phyloP scores from a whole-genome alignment of 1,139 yeast species.

The Kodamaea sp. region DNA sequence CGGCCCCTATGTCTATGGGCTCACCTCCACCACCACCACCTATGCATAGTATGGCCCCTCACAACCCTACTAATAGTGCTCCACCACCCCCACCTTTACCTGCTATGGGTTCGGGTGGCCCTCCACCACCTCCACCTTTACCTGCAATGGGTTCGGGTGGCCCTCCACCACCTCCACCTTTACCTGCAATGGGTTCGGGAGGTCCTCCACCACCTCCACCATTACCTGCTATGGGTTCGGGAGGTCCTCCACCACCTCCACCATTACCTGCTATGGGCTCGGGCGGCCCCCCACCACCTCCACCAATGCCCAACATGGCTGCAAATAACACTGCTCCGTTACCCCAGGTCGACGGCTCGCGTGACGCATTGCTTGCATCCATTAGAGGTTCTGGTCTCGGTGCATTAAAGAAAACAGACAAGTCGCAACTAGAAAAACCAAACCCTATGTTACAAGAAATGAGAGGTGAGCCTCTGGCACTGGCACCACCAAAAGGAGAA shows the following conservation, averaged over 20 bases:
- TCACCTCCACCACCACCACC: conserved; percentile 20
- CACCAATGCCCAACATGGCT: conserved; percentile 8
- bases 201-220: conserved; percentile 19
- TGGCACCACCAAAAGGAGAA: conserved; percentile 42
- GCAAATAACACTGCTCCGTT: conserved; percentile 19
- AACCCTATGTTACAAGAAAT: conserved; percentile 70
- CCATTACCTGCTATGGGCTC: conserved; percentile 25
- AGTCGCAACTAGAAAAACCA: conserved; percentile 77
- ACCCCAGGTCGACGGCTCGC: conserved; percentile 48
- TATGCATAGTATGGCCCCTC: conserved; percentile 7
- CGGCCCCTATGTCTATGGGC: conserved; percentile 14
- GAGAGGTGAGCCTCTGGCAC: conserved; percentile 48
- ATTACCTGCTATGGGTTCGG: not conserved
- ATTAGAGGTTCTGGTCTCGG: conserved; percentile 77
- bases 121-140: conserved; percentile 17
- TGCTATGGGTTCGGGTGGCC: conserved; percentile 6
- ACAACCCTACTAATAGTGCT: conserved; percentile 2
- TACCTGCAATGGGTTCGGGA: conserved; percentile 15
- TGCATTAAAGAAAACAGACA: conserved; percentile 70
- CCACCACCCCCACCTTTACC: conserved; percentile 18
- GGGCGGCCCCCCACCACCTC: conserved; percentile 23
- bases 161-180: conserved; percentile 24
- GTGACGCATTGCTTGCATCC: conserved; percentile 85
- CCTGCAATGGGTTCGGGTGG: conserved; percentile 11
- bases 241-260: conserved; percentile 30